Evolutionary conservation across 2,329 filamentous ascomycete genomes (phyloP).

Genomic region (Nannizziopsis barbatae): DNA sequence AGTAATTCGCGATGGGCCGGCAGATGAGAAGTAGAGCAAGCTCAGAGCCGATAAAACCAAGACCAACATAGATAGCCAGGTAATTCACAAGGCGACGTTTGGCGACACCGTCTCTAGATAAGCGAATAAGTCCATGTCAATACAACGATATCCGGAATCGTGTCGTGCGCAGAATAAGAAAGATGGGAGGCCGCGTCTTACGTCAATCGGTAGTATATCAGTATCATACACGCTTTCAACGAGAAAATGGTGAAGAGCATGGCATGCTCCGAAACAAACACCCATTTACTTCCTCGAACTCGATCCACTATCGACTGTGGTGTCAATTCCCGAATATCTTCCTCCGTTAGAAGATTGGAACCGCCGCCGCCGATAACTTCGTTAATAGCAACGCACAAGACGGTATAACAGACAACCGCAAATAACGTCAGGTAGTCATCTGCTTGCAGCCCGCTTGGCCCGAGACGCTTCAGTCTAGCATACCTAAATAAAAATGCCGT

Average conservation of each 20-base stretch:
- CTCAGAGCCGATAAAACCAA: constrained; percentile 41
- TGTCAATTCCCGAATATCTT: constrained; percentile 38
- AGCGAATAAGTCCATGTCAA: too few species aligned
- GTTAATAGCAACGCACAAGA: constrained; percentile 46
- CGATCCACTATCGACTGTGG: constrained; percentile 35
- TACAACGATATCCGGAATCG: too few species aligned
- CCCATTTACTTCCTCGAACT: constrained; percentile 49
- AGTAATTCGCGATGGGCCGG: constrained; percentile 27
- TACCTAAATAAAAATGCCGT: constrained; percentile 18
- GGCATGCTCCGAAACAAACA: constrained; percentile 50
- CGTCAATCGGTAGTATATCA: constrained; percentile 44
- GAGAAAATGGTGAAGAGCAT: constrained; percentile 48
- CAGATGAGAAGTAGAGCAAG: constrained; percentile 43
- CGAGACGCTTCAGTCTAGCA: constrained; percentile 33
- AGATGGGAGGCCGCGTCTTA: constrained; percentile 17
- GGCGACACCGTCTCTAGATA: constrained; percentile 23
- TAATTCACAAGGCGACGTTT: constrained; percentile 30
- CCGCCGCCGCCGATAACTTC: constrained; percentile 44
- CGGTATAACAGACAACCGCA: constrained; percentile 45
- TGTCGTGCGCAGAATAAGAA: too few species aligned
- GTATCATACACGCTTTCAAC: constrained; percentile 44
- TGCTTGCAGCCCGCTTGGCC: constrained; percentile 41
- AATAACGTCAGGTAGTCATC: constrained; percentile 49
- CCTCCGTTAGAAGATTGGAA: constrained; percentile 48
- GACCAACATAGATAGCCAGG: constrained; percentile 33